phyloP scores from a whole-genome alignment of 176 grass and related monocot genomes.

The Tillandsia leiboldiana region DNA sequence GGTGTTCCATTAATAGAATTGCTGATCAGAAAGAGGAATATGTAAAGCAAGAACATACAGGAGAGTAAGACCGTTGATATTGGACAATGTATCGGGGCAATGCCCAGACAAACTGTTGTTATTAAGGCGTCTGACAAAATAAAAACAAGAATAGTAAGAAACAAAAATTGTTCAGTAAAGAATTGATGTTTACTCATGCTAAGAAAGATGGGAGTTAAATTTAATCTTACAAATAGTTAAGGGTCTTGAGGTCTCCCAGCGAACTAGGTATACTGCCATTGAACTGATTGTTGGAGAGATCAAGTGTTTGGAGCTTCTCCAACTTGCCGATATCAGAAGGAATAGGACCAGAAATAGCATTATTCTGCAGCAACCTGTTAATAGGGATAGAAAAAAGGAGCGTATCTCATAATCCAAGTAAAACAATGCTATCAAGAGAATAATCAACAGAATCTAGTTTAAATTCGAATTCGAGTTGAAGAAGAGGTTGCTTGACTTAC shows the following conservation, averaged over 20 bases:
- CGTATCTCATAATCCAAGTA: neutral
- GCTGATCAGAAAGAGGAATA: too few relatives aligned
- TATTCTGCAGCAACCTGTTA: slow-evolving; percentile 50
- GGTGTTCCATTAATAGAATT: too few relatives aligned
- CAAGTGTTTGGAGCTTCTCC: slow-evolving; percentile 37
- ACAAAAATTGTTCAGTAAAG: slow-evolving; percentile 2
- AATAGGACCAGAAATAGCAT: slow-evolving; percentile 54
- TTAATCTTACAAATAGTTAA: slow-evolving; percentile 50
- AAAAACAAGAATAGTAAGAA: neutral
- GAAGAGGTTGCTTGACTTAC: slow-evolving; percentile 26
- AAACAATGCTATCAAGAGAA: neutral
- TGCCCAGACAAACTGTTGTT: slow-evolving; percentile 73
- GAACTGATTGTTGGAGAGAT: slow-evolving; percentile 64
- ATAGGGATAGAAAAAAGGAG: slow-evolving; percentile 2
- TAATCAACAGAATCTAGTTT: neutral
- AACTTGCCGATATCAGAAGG: slow-evolving; percentile 45
- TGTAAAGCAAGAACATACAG: too few relatives aligned
- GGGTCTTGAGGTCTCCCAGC: slow-evolving; percentile 26
- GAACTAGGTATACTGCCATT: slow-evolving; percentile 49
- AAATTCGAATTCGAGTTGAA: neutral
- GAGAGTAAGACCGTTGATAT: slow-evolving; percentile 17
- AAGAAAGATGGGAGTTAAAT: neutral
- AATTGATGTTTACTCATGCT: neutral
- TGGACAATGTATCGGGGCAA: slow-evolving; percentile 53
- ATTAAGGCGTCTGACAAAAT: slow-evolving; percentile 43